Evolutionary conservation across 768 basidiomycete genomes (phyloP).

Genomic region (Russula sp.): DNA sequence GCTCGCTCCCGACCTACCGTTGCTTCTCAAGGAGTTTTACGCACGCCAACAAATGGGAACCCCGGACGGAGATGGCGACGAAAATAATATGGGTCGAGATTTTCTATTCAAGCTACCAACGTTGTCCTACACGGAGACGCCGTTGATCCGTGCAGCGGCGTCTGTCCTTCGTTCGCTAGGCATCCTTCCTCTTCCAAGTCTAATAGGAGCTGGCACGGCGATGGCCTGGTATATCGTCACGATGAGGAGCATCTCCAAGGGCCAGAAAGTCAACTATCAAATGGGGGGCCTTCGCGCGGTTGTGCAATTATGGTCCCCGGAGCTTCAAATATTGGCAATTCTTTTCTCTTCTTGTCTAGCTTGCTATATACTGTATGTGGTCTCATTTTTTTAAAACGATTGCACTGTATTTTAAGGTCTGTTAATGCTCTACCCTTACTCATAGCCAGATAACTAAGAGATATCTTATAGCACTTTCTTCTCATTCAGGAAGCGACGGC

Average conservation of each 20-base stretch:
- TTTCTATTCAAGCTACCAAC: conserved; percentile 12
- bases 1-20: conserved; percentile 59
- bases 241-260: conserved; percentile 51
- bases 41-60: not conserved
- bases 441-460: no score
- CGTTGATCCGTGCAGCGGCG: conserved; percentile 5
- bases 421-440: not conserved
- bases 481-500: not conserved
- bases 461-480: conserved; percentile 4
- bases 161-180: conserved; percentile 29
- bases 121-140: conserved; percentile 15
- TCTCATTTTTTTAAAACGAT: not conserved
- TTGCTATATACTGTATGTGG: conserved; percentile 7
- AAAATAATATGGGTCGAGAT: conserved; percentile 26
- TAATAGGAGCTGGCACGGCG: conserved; percentile 62
- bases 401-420: not conserved
- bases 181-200: conserved; percentile 41
- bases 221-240: conserved; percentile 67
- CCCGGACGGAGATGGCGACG: not conserved
- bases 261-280: conserved; percentile 28
- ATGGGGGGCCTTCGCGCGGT: conserved; percentile 32
- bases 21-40: conserved; percentile 31
- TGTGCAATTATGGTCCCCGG: conserved; percentile 32
- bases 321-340: not conserved
- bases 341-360: conserved; percentile 10